Evolutionary conservation across 768 basidiomycete genomes (phyloP).

Genomic region (Naganishia onofrii): DNA sequence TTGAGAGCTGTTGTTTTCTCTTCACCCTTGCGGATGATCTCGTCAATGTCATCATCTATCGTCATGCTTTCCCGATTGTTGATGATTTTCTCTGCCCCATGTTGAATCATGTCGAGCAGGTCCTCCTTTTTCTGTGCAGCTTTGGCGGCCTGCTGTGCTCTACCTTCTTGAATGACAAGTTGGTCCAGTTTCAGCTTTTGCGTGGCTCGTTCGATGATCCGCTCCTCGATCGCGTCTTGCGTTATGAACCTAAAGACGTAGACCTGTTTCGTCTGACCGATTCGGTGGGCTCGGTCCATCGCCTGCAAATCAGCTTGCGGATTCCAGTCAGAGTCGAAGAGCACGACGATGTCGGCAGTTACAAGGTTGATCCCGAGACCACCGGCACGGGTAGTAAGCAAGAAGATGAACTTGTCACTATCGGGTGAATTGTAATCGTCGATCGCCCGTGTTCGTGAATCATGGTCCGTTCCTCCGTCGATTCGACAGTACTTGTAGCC

Average conservation of each 20-base stretch:
- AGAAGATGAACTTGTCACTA: conserved; percentile 92
- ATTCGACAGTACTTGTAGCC: conserved; percentile 92
- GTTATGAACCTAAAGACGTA: conserved; percentile 97
- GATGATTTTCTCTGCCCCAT: conserved; percentile 95
- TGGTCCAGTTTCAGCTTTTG: conserved; percentile 94
- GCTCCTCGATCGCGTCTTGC: conserved; percentile 83
- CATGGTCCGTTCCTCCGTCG: conserved; percentile 91
- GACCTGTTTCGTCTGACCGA: conserved; percentile 95
- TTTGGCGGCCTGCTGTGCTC: conserved; percentile 69
- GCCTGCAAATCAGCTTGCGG: conserved; percentile 98
- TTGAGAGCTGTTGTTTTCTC: conserved; percentile 82
- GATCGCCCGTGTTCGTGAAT: conserved; percentile 90
- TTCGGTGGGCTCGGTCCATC: conserved; percentile 96
- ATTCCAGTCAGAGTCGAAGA: conserved; percentile 99
- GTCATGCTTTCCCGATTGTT: conserved; percentile 68
- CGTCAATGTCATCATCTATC: conserved; percentile 88
- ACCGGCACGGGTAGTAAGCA: conserved; percentile 93
- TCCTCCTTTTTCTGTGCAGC: conserved; percentile 77
- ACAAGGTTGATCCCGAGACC: conserved; percentile 96
- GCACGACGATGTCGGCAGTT: conserved; percentile 86
- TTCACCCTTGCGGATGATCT: conserved; percentile 85
- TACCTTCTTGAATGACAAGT: conserved; percentile 92
- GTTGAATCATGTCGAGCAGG: conserved; percentile 94
- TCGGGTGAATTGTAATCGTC: conserved; percentile 95
- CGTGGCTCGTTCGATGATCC: conserved; percentile 89